phyloP scores from a whole-genome alignment of 306 rosid species.

The Abrus precatorius region DNA sequence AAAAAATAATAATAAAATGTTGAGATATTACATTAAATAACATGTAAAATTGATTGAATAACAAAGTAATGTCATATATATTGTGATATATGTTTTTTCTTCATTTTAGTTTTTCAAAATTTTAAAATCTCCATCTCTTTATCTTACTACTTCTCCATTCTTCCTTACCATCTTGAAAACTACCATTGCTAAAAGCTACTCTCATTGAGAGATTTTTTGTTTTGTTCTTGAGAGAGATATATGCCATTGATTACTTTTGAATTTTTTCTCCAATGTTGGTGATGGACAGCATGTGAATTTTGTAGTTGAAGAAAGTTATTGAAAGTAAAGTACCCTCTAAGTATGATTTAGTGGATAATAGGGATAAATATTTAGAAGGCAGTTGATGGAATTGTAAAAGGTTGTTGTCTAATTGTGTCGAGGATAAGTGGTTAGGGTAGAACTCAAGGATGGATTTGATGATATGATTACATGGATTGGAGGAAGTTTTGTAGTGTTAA shows the following conservation, averaged over 20 bases:
- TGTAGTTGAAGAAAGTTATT: constrained; percentile 51
- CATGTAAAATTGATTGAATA: too few relatives aligned
- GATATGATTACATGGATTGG: constrained; percentile 6
- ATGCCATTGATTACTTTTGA: constrained; percentile 6
- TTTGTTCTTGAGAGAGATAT: constrained; percentile 47
- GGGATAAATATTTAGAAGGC: constrained; percentile 42
- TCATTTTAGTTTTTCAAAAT: too few relatives aligned
- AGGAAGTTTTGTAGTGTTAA: constrained; percentile 4
- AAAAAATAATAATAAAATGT: too few relatives aligned
- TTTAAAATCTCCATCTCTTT: too few relatives aligned
- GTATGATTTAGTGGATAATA: constrained; percentile 50
- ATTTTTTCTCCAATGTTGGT: constrained; percentile 62
- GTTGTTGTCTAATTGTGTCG: constrained; percentile 26
- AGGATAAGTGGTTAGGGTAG: constrained; percentile 37
- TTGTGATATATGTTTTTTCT: too few relatives aligned
- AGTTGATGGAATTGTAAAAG: constrained; percentile 62
- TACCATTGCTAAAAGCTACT: too few relatives aligned
- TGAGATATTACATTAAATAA: too few relatives aligned
- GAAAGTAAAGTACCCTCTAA: constrained; percentile 53
- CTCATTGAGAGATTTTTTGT: constrained; percentile 44
- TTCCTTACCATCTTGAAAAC: too few relatives aligned
- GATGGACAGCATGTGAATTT: constrained; percentile 62
- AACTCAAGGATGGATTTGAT: constrained; percentile 23
- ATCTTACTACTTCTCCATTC: too few relatives aligned
- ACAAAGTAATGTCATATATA: too few relatives aligned